Conservation (phyloP, 208 protist genomes). For the Lotmaria passim region DNA sequence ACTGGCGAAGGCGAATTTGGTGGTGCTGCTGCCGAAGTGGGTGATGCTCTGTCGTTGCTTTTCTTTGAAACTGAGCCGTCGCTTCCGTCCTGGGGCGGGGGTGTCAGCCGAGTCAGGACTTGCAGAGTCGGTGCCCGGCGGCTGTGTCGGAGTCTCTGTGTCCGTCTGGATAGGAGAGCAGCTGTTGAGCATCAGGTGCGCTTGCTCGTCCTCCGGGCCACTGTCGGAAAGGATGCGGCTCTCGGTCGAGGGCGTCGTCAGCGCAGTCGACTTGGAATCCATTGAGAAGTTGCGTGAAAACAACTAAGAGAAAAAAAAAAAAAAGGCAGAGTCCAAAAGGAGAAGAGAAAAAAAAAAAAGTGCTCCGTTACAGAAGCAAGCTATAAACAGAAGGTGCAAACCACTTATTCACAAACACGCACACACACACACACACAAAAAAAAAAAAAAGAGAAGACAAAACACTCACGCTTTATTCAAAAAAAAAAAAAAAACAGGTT, state of each 20-base stretch:
- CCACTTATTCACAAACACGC: no score
- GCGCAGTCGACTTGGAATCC: not conserved
- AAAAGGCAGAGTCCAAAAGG: not conserved
- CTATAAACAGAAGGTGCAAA: no score
- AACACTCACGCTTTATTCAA: not conserved
- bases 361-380: not conserved
- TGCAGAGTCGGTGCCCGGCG: not conserved
- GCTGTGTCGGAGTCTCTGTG: not conserved
- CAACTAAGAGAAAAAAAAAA: not conserved
- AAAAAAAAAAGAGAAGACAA: not conserved
- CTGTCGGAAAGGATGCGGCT: not conserved
- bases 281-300: not conserved
- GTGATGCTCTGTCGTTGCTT: conserved; percentile 23
- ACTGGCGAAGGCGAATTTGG: not conserved
- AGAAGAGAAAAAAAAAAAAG: not conserved
- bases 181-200: conserved; percentile 1
- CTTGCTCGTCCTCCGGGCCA: not conserved
- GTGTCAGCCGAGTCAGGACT: not conserved
- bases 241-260: not conserved
- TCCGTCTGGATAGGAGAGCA: not conserved
- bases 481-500: not conserved
- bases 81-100: conserved; percentile 7
- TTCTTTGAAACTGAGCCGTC: conserved; percentile 29
- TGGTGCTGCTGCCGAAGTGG: not conserved
- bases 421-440: no score